Conservation (phyloP, 805 yeast species). For the Suhomyces faveliae region DNA sequence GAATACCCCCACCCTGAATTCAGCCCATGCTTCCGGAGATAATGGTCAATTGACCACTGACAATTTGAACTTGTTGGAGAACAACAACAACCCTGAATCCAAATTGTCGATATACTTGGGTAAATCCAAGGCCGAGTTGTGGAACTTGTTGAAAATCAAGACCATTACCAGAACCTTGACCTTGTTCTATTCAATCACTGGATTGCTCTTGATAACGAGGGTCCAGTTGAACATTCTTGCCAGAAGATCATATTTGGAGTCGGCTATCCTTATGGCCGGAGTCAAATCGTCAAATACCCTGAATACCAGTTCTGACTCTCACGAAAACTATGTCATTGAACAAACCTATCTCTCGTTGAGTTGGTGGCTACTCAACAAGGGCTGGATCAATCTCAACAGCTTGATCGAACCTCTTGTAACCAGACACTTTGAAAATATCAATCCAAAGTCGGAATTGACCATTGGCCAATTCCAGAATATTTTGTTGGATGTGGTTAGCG, state of each 20-base stretch:
- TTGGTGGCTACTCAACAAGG: slow-evolving; percentile 92
- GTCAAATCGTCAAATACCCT: slow-evolving; percentile 12
- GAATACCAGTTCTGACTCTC: slow-evolving; percentile 5
- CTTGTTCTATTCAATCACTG: slow-evolving; percentile 62
- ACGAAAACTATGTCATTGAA: slow-evolving; percentile 56
- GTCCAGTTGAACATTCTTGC: slow-evolving; percentile 87
- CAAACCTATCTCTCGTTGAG: slow-evolving; percentile 83
- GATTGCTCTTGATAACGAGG: slow-evolving; percentile 74
- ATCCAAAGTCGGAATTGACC: slow-evolving; percentile 71
- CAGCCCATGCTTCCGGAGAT: slow-evolving; percentile 8
- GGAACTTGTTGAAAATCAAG: slow-evolving; percentile 78
- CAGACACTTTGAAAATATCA: slow-evolving; percentile 57
- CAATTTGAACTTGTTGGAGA: slow-evolving; percentile 36
- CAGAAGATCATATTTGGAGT: slow-evolving; percentile 77
- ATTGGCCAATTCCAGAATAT: slow-evolving; percentile 55
- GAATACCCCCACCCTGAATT: slow-evolving; percentile 17
- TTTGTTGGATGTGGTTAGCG: slow-evolving; percentile 19
- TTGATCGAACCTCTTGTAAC: slow-evolving; percentile 57
- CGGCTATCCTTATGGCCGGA: slow-evolving; percentile 71
- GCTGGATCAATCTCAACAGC: slow-evolving; percentile 62
- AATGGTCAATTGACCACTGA: slow-evolving; percentile 34
- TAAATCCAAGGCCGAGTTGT: slow-evolving; percentile 52
- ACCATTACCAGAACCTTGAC: slow-evolving; percentile 74
- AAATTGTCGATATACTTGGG: slow-evolving; percentile 23
- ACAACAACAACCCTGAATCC: slow-evolving; percentile 20